Percentiles rank a stretch among this genome's conserved stretches.
These are phyloP conservation scores for Chrysoporthe cubensis DNA, from an alignment of 2,329 filamentous ascomycete species.

Conservation along the genomic window DNA sequence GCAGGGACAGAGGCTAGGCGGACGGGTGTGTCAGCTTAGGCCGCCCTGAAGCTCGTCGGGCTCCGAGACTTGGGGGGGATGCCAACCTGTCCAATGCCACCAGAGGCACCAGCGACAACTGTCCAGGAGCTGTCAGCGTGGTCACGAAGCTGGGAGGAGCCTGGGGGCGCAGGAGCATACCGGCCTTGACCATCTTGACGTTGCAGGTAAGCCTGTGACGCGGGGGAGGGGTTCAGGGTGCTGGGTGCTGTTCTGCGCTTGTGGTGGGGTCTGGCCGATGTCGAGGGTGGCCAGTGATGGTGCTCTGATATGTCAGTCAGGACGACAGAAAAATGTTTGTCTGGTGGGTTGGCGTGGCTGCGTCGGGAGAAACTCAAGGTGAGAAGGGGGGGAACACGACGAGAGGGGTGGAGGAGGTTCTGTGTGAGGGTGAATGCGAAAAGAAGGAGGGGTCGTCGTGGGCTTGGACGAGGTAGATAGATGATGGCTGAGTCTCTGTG, in stretches of 20 bases:
- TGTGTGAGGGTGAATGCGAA: neutral
- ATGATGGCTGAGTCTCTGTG: slow-evolving; percentile 18
- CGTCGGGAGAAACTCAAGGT: neutral
- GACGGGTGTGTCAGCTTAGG: slow-evolving; percentile 30
- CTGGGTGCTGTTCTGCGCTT: slow-evolving; percentile 7
- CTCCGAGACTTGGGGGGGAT: slow-evolving; percentile 3
- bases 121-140: slow-evolving; percentile 23
- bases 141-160: slow-evolving; percentile 28
- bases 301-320: slow-evolving; percentile 17
- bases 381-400: neutral
- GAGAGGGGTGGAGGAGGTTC: neutral
- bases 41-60: slow-evolving; percentile 10
- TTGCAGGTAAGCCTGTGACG: slow-evolving; percentile 22
- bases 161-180: slow-evolving; percentile 32
- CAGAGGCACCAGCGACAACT: slow-evolving; percentile 93
- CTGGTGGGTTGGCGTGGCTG: neutral
- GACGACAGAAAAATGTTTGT: neutral
- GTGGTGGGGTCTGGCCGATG: slow-evolving; percentile 25
- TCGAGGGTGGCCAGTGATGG: slow-evolving; percentile 18
- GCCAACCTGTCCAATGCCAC: slow-evolving; percentile 95
- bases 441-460: slow-evolving; percentile 20
- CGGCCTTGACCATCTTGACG: slow-evolving; percentile 45
- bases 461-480: slow-evolving; percentile 2
- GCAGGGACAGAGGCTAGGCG: slow-evolving; percentile 85
- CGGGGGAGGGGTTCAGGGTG: slow-evolving; percentile 34